Base-by-base conservation (phyloP, 1,139 yeast species). In the Kodamaea arcana region DNA sequence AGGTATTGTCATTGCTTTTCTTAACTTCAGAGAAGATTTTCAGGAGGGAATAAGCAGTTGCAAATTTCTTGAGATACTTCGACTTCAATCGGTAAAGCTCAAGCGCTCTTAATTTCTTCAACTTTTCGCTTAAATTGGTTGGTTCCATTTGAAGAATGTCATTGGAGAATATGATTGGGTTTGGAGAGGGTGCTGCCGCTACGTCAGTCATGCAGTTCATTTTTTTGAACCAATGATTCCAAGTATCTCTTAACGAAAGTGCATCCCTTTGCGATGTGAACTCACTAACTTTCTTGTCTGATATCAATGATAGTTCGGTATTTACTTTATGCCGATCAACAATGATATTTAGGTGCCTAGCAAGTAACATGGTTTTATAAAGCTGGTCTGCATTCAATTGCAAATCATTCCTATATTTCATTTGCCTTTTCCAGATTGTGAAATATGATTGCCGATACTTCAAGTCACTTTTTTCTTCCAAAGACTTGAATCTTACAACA, bases 31-130 rank as follows among this genome's bases (percentile, higher is more conserved):
- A 30, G 4, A 34, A 32, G 2, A 38, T 31, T 4, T 9, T 21
- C 4, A 34, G 34, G 12, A 48, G 39, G 3, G 30, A n/a, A 16
- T 31, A 29, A 3, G 39, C 29, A 11, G 33, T 30, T 15, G 21
- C 32, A 60, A 60, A 55, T n/a, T 30, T 40, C 1, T 29, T 25
- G 20, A 56, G 42, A 17, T 36, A 46, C 27, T 46, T 50, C 3
- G 24, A 7, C 12, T 29, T 30, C 9, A 35, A 12, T 21, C 30
- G 16, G 18, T 23, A 16, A 2, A 10, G 9, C 23, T 40, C 43
- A 12, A 37, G 26, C 11, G 34, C 23, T n/a, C 32, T 14, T 21
- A 40, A 32, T 25, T 40, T 32, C 21, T 28, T 30, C 17, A 40
- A 11, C 27, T 46, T 52, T 3, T 44, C 40, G 32, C 49, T 42